phyloP scores from a whole-genome alignment of 1,284 basidiomycete species.

The Coniophora puteana region DNA sequence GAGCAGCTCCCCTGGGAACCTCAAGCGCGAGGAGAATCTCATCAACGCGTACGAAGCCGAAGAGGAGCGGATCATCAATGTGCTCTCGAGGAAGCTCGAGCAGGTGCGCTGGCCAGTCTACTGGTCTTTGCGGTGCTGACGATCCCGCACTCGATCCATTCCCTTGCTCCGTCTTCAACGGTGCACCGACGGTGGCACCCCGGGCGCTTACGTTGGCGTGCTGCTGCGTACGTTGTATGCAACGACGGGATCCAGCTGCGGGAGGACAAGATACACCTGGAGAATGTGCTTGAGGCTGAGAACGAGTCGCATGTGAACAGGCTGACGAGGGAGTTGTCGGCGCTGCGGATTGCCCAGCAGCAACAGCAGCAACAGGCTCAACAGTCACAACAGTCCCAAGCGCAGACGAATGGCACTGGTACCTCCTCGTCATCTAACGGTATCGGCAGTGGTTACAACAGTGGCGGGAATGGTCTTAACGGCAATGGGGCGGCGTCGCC shows the following conservation, averaged over 20 bases:
- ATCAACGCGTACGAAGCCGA: constrained; percentile 86
- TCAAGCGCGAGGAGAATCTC: constrained; percentile 61
- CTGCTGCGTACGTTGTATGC: not conserved
- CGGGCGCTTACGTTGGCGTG: too few relatives aligned
- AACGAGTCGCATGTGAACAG: constrained; percentile 76
- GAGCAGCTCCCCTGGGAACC: constrained; percentile 48
- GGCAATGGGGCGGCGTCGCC: constrained; percentile 32
- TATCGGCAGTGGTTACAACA: too few relatives aligned
- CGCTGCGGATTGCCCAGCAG: constrained; percentile 53
- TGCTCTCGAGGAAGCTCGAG: constrained; percentile 74
- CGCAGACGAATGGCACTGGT: constrained; percentile 27
- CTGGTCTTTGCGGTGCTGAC: too few relatives aligned
- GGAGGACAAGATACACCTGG: constrained; percentile 79
- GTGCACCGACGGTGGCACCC: too few relatives aligned
- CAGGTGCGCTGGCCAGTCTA: constrained; percentile 59
- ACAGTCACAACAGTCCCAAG: constrained; percentile 21
- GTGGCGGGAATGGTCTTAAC: constrained; percentile 24
- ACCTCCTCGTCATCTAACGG: too few relatives aligned
- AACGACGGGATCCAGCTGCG: constrained; percentile 47
- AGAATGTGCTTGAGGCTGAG: constrained; percentile 77
- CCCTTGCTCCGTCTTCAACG: constrained; percentile 1
- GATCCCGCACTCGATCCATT: too few relatives aligned
- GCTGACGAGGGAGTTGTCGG: constrained; percentile 66
- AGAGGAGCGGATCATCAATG: constrained; percentile 81
- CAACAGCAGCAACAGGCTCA: constrained; percentile 22